A percentile compares a stretch with the other conserved stretches of the same genome.
Evolutionary conservation across 2,329 filamentous ascomycete genomes (phyloP).

Genomic region (Aspergillus spinulosporus): DNA sequence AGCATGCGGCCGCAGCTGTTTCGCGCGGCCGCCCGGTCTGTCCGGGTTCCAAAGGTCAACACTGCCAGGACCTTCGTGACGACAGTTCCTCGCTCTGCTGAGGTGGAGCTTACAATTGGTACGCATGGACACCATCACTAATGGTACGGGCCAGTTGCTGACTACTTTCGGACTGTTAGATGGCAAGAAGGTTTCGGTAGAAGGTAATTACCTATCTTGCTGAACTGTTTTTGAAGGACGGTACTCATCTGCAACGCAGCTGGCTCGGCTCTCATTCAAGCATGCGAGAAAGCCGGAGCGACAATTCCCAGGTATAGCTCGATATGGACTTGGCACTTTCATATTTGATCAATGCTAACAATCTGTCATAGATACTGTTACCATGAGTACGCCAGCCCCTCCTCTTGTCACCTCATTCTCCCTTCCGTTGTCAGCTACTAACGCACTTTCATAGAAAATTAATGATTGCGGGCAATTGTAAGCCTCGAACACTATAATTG

Average conservation of each 20-base stretch:
- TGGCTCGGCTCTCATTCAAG: conserved; percentile 95
- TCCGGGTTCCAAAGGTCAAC: conserved; percentile 53
- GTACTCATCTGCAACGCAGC: conserved; percentile 56
- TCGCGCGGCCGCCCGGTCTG: conserved; percentile 61
- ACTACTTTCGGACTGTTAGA: conserved; percentile 57
- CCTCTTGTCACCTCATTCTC: conserved; percentile 21
- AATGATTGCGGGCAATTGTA: conserved; percentile 97
- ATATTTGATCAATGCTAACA: conserved; percentile 27
- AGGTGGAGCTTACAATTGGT: conserved; percentile 98
- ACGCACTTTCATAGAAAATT: conserved; percentile 67
- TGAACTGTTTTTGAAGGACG: conserved; percentile 11
- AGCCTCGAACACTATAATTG: conserved; percentile 14
- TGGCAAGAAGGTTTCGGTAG: conserved; percentile 96
- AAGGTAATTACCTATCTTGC: conserved; percentile 62
- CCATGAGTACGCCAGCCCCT: conserved; percentile 71
- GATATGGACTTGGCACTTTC: not conserved
- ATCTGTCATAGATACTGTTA: conserved; percentile 79
- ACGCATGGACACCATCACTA: conserved; percentile 36
- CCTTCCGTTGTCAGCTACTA: conserved; percentile 24
- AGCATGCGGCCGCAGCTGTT: conserved; percentile 67
- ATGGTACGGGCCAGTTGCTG: conserved; percentile 54
- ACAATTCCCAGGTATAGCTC: conserved; percentile 74
- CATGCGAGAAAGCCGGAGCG: conserved; percentile 94
- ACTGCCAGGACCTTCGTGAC: conserved; percentile 79
- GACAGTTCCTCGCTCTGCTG: conserved; percentile 74